Conservation (phyloP, 495 filamentous ascomycete genomes). For the Penicillium coprophilum region DNA sequence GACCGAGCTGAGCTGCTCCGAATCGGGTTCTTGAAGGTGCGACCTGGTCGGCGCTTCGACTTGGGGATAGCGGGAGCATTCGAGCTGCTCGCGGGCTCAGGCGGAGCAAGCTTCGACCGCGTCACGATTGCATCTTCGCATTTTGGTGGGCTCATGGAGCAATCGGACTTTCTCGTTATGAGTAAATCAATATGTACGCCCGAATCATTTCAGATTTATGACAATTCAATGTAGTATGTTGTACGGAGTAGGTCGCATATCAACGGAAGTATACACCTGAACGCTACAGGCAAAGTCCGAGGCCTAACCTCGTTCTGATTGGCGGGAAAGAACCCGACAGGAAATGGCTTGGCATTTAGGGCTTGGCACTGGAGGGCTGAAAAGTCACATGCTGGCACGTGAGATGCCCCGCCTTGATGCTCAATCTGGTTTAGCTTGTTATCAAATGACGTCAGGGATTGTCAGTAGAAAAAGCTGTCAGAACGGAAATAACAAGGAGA, state of each 20-base stretch:
- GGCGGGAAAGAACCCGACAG: slow-evolving; percentile 6
- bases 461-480: background rate
- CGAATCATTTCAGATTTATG: background rate
- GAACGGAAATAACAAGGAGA: background rate
- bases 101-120: background rate
- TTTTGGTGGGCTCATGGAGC: slow-evolving; percentile 11
- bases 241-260: background rate
- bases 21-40: slow-evolving; percentile 19
- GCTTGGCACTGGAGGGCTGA: background rate
- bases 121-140: background rate
- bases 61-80: slow-evolving; percentile 7
- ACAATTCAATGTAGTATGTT: background rate
- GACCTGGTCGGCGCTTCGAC: slow-evolving; percentile 15
- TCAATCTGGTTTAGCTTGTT: slow-evolving; percentile 1
- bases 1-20: slow-evolving; percentile 7
- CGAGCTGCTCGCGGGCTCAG: background rate
- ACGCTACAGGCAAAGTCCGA: background rate
- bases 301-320: slow-evolving; percentile 1
- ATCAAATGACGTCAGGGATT: slow-evolving; percentile 15
- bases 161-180: background rate
- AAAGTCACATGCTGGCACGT: slow-evolving; percentile 4
- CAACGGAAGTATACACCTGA: background rate
- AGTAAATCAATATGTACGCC: background rate
- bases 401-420: slow-evolving; percentile 3
- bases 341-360: slow-evolving; percentile 1